A percentile compares a stretch with the other conserved stretches of the same genome.
Evolutionary conservation across 2,329 filamentous ascomycete species (phyloP).

Genomic region (Akanthomyces uredinophilus): DNA sequence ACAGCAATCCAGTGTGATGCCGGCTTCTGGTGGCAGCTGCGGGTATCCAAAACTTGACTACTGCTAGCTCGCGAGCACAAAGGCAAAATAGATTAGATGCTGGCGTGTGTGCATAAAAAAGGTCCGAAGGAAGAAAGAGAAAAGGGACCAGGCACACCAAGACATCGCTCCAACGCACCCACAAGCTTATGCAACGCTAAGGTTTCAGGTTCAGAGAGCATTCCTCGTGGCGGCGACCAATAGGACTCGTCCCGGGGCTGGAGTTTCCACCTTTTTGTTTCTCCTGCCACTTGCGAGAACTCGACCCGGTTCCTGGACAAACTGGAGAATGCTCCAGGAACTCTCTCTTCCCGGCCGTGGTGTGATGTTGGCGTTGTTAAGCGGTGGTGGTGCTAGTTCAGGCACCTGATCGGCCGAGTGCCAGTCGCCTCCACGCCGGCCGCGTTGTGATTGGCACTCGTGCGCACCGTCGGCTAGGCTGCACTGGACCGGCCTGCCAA

Average conservation of each 20-base stretch:
- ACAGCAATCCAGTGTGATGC: no score
- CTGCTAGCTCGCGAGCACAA: not conserved
- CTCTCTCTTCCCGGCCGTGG: no score
- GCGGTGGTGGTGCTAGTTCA: not conserved
- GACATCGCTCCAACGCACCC: not conserved
- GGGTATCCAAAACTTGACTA: not conserved
- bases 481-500: not conserved
- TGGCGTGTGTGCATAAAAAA: not conserved
- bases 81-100: not conserved
- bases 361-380: not conserved
- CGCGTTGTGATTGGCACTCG: no score
- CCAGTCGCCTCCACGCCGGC: no score
- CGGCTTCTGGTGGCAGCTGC: not conserved
- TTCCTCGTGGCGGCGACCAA: constrained; percentile 10
- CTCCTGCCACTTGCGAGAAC: not conserved
- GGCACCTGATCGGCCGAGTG: not conserved
- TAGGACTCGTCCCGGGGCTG: constrained; percentile 8
- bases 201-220: constrained; percentile 14
- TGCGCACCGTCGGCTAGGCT: not conserved
- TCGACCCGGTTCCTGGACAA: no score
- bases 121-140: not conserved
- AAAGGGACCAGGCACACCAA: no score
- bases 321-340: not conserved
- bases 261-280: constrained; percentile 12
- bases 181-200: constrained; percentile 14